Evolutionary conservation across 495 filamentous ascomycete species (phyloP).

Genomic region (Xylaria cubensis): DNA sequence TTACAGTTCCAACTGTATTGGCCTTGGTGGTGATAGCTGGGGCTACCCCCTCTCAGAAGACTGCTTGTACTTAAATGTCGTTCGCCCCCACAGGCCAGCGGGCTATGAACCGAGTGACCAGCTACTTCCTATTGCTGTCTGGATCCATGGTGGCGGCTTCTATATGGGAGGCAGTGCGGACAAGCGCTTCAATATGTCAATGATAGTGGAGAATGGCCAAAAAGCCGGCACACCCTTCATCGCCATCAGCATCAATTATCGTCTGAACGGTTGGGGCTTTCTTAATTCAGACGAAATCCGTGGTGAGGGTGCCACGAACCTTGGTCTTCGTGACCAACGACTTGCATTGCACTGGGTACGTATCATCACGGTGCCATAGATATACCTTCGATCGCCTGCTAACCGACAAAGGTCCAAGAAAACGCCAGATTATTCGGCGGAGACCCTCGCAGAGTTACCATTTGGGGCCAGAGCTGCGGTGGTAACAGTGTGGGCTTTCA

Average conservation of each 20-base stretch:
- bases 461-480: conserved; percentile 37
- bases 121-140: conserved; percentile 51
- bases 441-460: conserved; percentile 45
- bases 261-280: conserved; percentile 60
- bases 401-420: conserved; percentile 45
- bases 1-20: conserved; percentile 52
- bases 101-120: conserved; percentile 6
- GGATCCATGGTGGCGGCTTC: conserved; percentile 56
- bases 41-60: conserved; percentile 63
- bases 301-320: conserved; percentile 51
- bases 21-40: conserved; percentile 49
- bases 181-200: conserved; percentile 33
- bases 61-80: conserved; percentile 67
- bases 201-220: conserved; percentile 48
- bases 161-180: neutral
- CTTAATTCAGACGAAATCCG: conserved; percentile 47
- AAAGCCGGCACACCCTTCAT: conserved; percentile 51
- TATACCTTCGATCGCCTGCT: neutral
- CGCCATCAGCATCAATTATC: conserved; percentile 54
- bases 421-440: conserved; percentile 64
- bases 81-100: conserved; percentile 62
- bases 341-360: conserved; percentile 63
- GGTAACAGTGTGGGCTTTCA: conserved; percentile 27
- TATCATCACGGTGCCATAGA: neutral
- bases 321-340: conserved; percentile 65